Base-by-base conservation (phyloP, 106 monocot genomes). In the Chionographis japonica region DNA sequence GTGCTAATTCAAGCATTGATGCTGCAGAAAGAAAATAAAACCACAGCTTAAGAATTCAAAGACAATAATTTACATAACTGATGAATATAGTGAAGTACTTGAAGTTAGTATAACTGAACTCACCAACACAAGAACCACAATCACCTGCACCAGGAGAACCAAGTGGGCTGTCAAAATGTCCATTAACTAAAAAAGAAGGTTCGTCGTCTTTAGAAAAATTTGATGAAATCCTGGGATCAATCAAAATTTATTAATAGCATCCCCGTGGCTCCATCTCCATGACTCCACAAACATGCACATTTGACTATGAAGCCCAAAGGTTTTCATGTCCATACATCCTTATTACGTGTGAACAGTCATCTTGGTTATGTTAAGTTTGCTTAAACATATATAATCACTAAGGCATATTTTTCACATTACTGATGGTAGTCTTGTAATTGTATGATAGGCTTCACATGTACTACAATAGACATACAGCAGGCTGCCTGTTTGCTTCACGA, bases 61-160 rank as follows among this genome's bases (percentile, higher is more conserved):
- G 40, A 55, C 38, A 18, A 41, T 27, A 53, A 72, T 69, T 20
- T 54, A 52, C n/a, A 37, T 35, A 40, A 6, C 19, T 52, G 16
- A 76, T 13, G 14, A 54, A 12, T 12, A 41, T 42, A 12, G 40
- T 53, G 10, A 56, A 68, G 6, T 51, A 20, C 14, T 6, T 4
- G 46, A 1, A 10, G 14, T 50, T 17, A 53, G 46, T 46, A 10
- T 10, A 46, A 46, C 46, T 46, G 58, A 62, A 78, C 88, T 80
- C 56, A 98, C 98, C 98, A 79, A 98, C 90, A 80, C 98, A 98
- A 83, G 98, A 98, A 80, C 87, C 98, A 83, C 98, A 98, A 61
- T 98, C 98, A 6, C 77, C 90, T 54, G 98, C 98, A 72, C 93
- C 98, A 77, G 90, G 85, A 77, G 98, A 98, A 43, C 98, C 98